These are phyloP conservation scores for Chytriomyces sp. DNA, from an alignment of 192 early-diverging fungal genomes.

Conservation along the genomic window DNA sequence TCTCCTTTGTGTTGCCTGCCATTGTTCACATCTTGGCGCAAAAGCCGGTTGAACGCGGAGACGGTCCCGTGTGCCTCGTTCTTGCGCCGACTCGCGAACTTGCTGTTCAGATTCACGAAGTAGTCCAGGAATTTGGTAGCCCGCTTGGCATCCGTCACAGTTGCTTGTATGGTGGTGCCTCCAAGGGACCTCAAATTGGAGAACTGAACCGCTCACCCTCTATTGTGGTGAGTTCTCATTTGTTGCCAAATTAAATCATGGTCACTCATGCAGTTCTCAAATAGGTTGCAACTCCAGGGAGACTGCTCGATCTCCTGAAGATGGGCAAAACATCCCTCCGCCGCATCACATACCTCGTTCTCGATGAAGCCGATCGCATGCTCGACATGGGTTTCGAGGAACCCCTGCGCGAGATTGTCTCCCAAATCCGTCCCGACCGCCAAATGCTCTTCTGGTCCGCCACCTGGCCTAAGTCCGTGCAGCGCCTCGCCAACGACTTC, in stretches of 20 bases:
- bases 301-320: constrained; percentile 88
- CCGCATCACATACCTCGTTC: constrained; percentile 69
- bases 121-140: constrained; percentile 59
- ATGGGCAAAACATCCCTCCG: constrained; percentile 73
- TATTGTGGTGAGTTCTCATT: constrained; percentile 74
- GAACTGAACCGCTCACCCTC: constrained; percentile 52
- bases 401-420: too few relatives aligned
- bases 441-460: too few relatives aligned
- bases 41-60: too few relatives aligned
- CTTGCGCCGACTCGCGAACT: too few relatives aligned
- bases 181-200: too few relatives aligned
- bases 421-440: too few relatives aligned
- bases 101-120: too few relatives aligned
- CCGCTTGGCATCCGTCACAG: too few relatives aligned
- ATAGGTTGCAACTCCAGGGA: constrained; percentile 86
- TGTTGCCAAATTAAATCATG: neutral
- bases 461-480: constrained; percentile 92
- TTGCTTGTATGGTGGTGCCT: too few relatives aligned
- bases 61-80: too few relatives aligned
- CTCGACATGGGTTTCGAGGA: constrained; percentile 89
- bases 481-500: constrained; percentile 84
- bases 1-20: constrained; percentile 86
- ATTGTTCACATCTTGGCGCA: constrained; percentile 69
- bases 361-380: constrained; percentile 65
- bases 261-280: constrained; percentile 56